Evolutionary conservation across 495 filamentous ascomycete genomes (phyloP), one percentile per base, ranked within the genome.

Genomic region (Penicillium verhagenii): DNA sequence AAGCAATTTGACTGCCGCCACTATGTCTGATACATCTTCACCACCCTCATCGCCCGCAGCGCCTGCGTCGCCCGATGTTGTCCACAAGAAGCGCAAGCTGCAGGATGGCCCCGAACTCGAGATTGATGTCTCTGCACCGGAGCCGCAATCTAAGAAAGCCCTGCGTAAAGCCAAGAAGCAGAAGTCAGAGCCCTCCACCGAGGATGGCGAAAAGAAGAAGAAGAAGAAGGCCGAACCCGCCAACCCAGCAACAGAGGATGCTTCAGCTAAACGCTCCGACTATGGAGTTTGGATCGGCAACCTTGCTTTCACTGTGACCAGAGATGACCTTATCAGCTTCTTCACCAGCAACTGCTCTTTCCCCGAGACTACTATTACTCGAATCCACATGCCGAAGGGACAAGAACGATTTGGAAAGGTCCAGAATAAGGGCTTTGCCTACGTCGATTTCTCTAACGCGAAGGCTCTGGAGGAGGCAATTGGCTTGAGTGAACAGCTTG

Each of bases 221-320:
- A 39, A 33, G 9, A 19, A 48, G 14, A 64, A 57, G 21, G 54
- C 66, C 21, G 71, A 73, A 47, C 56, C 65, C 3, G 53, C 69
- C 18, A 59, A 60, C 19, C 1, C 49, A 55, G 24, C 63, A 65
- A 20, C 66, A 66, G n/a, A 75, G 61, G 56, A 56, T 7, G 23
- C 53, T 23, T 10, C 77, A 47, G 73, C 79, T 58, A 82, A 86
- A 53, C 87, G 90, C 45, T 90, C 90, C 6, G 83, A 88, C 13
- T 81, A 89, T 68, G 90, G 93, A 31, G 80, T 97, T 49, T 99
- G 94, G 94, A 91, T 99, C 57, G 94, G 94, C 56, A 99, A 99
- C 72, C 73, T 99, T 25, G 82, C 84, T 11, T 99, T 90, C 76
- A 81, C 80, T n/a, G 71, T 84, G 26, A 92, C 85, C 48, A 83